Evolutionary conservation across 176 grass and related monocot species (phyloP).

Genomic region (Ensete glaucum): DNA sequence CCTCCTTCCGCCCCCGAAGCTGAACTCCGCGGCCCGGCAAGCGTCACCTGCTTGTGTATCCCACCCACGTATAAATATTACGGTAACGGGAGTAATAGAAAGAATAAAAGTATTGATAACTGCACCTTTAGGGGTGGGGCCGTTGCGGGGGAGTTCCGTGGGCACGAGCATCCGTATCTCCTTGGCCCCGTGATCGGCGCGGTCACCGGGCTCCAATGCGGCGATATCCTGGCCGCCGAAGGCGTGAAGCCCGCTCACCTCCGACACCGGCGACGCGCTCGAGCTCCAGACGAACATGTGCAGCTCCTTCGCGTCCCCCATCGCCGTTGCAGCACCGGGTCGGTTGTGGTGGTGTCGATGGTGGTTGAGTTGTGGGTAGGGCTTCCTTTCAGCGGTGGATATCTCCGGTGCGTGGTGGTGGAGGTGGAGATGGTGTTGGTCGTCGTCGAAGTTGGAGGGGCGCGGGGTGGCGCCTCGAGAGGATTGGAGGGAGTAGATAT

Average conservation of each 20-base stretch:
- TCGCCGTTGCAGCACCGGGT: constrained; percentile 13
- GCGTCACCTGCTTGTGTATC: constrained; percentile 9
- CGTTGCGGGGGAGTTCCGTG: constrained; percentile 47
- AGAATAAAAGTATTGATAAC: not conserved
- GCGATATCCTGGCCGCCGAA: constrained; percentile 24
- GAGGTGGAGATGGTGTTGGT: not conserved
- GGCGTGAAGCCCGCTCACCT: constrained; percentile 56
- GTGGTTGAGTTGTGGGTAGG: not conserved
- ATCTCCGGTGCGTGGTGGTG: not conserved
- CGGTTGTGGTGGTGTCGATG: constrained; percentile 1
- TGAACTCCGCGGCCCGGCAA: constrained; percentile 31
- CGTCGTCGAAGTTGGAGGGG: constrained; percentile 75
- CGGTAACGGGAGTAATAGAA: not conserved
- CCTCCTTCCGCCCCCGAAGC: constrained; percentile 31
- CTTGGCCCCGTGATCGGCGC: constrained; percentile 47
- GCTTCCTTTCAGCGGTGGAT: constrained; percentile 1
- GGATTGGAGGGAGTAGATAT: constrained; percentile 56
- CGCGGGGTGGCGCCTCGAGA: constrained; percentile 66
- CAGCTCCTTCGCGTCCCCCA: constrained; percentile 80
- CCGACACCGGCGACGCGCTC: constrained; percentile 65
- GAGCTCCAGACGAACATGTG: constrained; percentile 99
- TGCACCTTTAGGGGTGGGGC: constrained; percentile 52
- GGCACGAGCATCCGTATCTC: constrained; percentile 85
- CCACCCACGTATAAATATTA: constrained; percentile 5
- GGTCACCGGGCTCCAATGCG: not conserved